Percentiles rank a stretch among this genome's conserved stretches.
phyloP scores from a whole-genome alignment of 2,329 filamentous ascomycete genomes.

The Blumeriella jaapii region DNA sequence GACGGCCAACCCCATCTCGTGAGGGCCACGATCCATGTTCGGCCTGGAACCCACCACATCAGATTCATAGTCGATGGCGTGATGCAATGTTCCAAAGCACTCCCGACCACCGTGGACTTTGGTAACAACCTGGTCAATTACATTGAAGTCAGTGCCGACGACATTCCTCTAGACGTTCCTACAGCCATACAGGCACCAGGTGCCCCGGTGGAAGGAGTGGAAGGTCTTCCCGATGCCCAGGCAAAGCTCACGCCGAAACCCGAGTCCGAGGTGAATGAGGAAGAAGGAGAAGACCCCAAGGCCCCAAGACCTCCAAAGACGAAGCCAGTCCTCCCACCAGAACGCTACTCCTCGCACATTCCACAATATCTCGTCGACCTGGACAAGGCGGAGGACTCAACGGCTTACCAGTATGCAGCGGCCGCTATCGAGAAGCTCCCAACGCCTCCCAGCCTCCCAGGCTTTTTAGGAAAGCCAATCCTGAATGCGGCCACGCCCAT shows the following conservation, averaged over 20 bases:
- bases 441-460: constrained; percentile 71
- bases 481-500: constrained; percentile 82
- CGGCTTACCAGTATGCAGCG: constrained; percentile 62
- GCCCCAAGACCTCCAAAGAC: constrained; percentile 33
- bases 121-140: constrained; percentile 98
- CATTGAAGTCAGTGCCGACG: constrained; percentile 78
- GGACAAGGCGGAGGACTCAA: constrained; percentile 71
- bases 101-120: constrained; percentile 94
- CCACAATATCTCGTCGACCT: constrained; percentile 80
- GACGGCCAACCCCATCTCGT: constrained; percentile 47
- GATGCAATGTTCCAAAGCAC: constrained; percentile 76
- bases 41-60: constrained; percentile 90
- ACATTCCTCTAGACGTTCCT: constrained; percentile 36
- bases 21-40: constrained; percentile 68
- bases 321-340: constrained; percentile 43
- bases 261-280: constrained; percentile 25
- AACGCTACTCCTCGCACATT: constrained; percentile 60
- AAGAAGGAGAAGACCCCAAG: constrained; percentile 28
- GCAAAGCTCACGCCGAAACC: constrained; percentile 9
- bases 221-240: constrained; percentile 9
- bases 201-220: constrained; percentile 10
- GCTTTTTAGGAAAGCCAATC: constrained; percentile 90
- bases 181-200: constrained; percentile 24
- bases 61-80: constrained; percentile 92
- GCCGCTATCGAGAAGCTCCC: constrained; percentile 69